phyloP scores from a whole-genome alignment of 2,329 filamentous ascomycete species.

The Cytospora leucostoma region DNA sequence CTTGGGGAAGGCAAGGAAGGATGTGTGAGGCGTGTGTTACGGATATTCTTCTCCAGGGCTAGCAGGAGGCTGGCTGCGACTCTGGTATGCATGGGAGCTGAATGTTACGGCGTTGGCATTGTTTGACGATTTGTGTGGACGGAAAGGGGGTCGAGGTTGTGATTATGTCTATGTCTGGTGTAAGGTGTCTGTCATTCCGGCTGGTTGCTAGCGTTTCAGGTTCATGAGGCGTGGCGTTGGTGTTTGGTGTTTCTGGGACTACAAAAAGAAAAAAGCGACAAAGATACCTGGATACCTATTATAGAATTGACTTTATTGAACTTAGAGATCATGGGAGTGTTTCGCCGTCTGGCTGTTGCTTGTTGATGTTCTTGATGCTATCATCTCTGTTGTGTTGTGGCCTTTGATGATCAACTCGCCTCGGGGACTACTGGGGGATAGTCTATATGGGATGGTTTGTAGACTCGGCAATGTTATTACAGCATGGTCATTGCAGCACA shows the following conservation, averaged over 20 bases:
- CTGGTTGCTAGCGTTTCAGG: constrained; percentile 1
- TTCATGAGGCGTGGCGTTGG: constrained; percentile 10
- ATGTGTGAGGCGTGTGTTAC: background rate
- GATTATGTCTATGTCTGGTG: background rate
- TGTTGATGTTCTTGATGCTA: too few relatives aligned
- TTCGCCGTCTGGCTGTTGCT: background rate
- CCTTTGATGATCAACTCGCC: too few relatives aligned
- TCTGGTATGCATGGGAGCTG: background rate
- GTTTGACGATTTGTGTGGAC: background rate
- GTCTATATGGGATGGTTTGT: too few relatives aligned
- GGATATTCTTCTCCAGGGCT: background rate
- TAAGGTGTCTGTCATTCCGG: background rate
- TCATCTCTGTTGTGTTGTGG: too few relatives aligned
- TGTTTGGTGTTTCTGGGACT: constrained; percentile 14
- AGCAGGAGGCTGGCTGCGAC: background rate
- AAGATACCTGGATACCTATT: constrained; percentile 19
- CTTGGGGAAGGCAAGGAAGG: background rate
- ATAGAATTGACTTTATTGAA: constrained; percentile 14
- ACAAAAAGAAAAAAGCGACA: background rate
- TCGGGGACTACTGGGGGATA: too few relatives aligned
- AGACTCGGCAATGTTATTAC: too few relatives aligned
- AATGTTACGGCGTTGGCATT: background rate
- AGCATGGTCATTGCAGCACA: too few relatives aligned
- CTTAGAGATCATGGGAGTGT: background rate
- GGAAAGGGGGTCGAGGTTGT: background rate